Conservation (phyloP, 805 yeast species). For the Saccharomycopsis selenospora region DNA sequence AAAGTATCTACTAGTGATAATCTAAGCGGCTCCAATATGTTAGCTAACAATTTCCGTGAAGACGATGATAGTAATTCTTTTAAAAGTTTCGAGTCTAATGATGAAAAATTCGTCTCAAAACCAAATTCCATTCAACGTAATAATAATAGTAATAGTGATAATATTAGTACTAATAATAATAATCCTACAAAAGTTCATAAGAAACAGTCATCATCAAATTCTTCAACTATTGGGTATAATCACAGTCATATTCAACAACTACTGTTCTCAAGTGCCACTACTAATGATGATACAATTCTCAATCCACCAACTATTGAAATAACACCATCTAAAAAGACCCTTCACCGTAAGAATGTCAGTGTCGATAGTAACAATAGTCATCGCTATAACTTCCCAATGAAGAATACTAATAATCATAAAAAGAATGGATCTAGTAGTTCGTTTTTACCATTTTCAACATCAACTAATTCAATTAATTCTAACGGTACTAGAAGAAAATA, state of each 20-base stretch:
- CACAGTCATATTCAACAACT: background rate
- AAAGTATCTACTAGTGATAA: background rate
- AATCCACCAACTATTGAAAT: constrained; percentile 8
- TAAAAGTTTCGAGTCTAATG: constrained; percentile 17
- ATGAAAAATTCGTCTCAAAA: constrained; percentile 6
- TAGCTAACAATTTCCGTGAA: background rate
- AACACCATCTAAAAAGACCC: background rate
- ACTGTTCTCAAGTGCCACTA: background rate
- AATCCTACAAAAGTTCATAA: background rate
- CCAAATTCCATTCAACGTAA: background rate
- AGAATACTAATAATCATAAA: background rate
- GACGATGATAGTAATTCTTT: constrained; percentile 12
- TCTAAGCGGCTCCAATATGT: constrained; percentile 13
- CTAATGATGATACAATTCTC: background rate
- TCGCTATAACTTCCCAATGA: background rate
- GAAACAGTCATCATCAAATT: background rate
- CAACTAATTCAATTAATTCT: constrained; percentile 6
- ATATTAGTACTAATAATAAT: background rate
- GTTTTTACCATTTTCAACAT: constrained; percentile 9
- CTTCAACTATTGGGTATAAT: background rate
- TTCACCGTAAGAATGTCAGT: constrained; percentile 1
- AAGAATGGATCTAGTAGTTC: constrained; percentile 4
- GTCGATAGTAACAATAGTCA: constrained; percentile 1
- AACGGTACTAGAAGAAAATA: background rate
- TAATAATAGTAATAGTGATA: background rate